Evolutionary conservation across 495 filamentous ascomycete species (phyloP), one percentile per base, ranked within the genome.

Genomic region (Podospora bellae-mahoneyi): DNA sequence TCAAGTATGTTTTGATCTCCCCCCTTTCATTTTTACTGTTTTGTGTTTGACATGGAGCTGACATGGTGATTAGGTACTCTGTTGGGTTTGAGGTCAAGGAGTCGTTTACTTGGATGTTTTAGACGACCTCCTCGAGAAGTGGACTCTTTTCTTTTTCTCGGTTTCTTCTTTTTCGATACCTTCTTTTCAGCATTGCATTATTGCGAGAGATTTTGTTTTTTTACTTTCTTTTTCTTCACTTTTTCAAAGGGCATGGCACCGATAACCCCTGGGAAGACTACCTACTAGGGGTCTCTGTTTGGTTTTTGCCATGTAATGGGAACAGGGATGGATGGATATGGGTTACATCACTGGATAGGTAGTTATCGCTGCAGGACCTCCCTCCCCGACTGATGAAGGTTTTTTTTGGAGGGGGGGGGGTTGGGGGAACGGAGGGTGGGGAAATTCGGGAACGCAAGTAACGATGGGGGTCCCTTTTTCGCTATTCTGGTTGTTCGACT

Each of bases 71-170:
- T 55, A 87, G 85, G 75, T 79, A 79, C 67, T 77, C 76, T 16
- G 74, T 79, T 34, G 73, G 76, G 10, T 88, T 88, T 70, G 84
- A 86, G 66, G 84, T 88, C 44, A 79, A 81, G 72, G 81, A 86
- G 69, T 83, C 84, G 9, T 88, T 87, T 72, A 85, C 84, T 19
- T 87, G 85, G 86, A 72, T 84, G 5, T 84, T 84, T 63, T 84
- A 74, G 60, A 48, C 10, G 34, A 0, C 34, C 34, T 39, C 34
- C 10, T 39, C 23, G 55, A n/a, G 55, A 18, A 18, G 20, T 57
- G 5, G 23, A 57, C 18, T 57, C 6, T 57, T 57, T 57, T 57
- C 20, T 57, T 57, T 57, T 57, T 23, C 23, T 23, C 23, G 16
- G 20, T 57, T 57, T 57, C 20, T 57, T 57, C 16, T 56, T 16